Evolutionary conservation across 768 basidiomycete species (phyloP).

Genomic region (Leucocoprinus sp.): DNA sequence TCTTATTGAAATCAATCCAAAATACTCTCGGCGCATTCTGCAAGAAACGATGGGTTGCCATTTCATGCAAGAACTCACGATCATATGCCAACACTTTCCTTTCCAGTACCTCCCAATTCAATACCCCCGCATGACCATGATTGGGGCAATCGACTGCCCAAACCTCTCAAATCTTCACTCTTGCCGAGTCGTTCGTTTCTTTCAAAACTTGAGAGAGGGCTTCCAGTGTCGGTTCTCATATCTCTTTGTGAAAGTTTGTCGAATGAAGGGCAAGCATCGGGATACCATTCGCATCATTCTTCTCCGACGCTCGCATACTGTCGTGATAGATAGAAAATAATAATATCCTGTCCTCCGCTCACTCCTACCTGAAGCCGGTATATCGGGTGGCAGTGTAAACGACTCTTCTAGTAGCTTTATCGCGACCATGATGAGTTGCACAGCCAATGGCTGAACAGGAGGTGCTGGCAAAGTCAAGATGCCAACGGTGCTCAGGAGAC

Average conservation of each 20-base stretch:
- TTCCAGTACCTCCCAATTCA: conserved; percentile 43
- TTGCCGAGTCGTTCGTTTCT: conserved; percentile 7
- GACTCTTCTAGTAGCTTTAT: conserved; percentile 6
- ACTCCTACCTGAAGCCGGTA: conserved; percentile 1
- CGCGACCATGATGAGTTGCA: no score
- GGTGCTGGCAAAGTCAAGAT: no score
- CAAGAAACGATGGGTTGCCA: conserved; percentile 51
- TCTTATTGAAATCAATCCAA: conserved; percentile 36
- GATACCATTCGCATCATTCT: conserved; percentile 31
- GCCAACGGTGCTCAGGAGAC: no score
- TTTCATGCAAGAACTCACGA: conserved; percentile 40
- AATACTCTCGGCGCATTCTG: conserved; percentile 25
- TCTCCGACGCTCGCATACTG: conserved; percentile 34
- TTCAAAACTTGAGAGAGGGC: conserved; percentile 33
- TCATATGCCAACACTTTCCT: conserved; percentile 34
- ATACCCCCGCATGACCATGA: conserved; percentile 51
- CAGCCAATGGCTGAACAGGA: no score
- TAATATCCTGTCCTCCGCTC: not conserved
- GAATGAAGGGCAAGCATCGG: conserved; percentile 60
- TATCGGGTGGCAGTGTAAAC: conserved; percentile 10
- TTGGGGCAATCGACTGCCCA: conserved; percentile 71
- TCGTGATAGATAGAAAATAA: conserved; percentile 45
- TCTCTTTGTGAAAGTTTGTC: conserved; percentile 71
- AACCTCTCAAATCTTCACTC: conserved; percentile 43
- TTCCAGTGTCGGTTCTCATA: conserved; percentile 55